Conservation (phyloP, 305 asterid genomes). For the Euphrasia arctica region DNA sequence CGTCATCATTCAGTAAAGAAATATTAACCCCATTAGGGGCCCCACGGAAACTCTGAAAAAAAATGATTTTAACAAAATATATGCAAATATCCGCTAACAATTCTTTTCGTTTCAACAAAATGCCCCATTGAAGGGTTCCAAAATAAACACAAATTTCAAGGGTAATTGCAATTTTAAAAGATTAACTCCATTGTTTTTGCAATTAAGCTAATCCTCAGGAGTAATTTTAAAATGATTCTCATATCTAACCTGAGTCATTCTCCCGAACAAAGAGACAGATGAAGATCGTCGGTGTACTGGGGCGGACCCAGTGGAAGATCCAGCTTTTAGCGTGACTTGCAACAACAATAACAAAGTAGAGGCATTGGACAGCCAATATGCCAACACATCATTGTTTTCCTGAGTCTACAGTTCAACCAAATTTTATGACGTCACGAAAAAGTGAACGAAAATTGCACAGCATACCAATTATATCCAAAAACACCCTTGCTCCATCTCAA, state of each 20-base stretch:
- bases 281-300: conserved; percentile 77
- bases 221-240: background rate
- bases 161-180: background rate
- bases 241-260: conserved; percentile 79
- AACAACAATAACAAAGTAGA: conserved; percentile 85
- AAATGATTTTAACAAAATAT: background rate
- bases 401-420: conserved; percentile 54
- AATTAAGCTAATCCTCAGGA: background rate
- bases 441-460: conserved; percentile 17
- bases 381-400: conserved; percentile 84
- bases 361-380: conserved; percentile 96
- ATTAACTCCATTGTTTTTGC: background rate
- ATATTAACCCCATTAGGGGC: conserved; percentile 82
- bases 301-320: conserved; percentile 73
- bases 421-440: background rate
- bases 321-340: conserved; percentile 94
- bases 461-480: background rate
- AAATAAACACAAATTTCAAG: background rate
- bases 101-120: background rate
- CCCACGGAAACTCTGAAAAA: conserved; percentile 82
- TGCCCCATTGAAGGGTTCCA: background rate
- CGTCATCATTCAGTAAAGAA: conserved; percentile 58
- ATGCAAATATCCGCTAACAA: background rate
- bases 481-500: background rate
- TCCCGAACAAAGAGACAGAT: conserved; percentile 88